Conservation (phyloP, 352 stramenopile genomes). For the Globisporangium nunn region DNA sequence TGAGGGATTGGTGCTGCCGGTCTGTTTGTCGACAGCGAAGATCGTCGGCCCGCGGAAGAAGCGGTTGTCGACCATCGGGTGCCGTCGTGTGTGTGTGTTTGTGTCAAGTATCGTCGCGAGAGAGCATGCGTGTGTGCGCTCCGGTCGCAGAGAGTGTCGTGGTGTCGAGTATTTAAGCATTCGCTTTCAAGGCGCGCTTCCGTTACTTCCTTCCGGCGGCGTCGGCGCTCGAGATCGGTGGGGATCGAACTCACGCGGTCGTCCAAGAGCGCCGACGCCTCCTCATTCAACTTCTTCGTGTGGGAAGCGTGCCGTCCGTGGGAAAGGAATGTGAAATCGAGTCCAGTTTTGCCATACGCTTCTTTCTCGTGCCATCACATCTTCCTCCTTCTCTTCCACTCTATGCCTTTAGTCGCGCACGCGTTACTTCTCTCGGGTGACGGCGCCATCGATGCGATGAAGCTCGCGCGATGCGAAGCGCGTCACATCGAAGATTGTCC, state of each 20-base stretch:
- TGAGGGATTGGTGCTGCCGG: neutral
- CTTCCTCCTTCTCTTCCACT: neutral
- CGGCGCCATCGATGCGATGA: no score
- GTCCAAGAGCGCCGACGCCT: neutral
- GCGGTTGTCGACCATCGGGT: neutral
- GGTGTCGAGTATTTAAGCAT: neutral
- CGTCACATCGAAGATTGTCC: no score
- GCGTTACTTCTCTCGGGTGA: no score
- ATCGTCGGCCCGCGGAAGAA: neutral
- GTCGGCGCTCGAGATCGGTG: neutral
- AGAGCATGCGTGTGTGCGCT: neutral
- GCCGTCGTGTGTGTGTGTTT: neutral
- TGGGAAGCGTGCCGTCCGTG: neutral
- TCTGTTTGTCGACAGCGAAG: neutral
- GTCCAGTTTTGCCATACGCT: neutral
- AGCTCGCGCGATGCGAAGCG: no score
- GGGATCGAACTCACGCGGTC: constrained; percentile 2
- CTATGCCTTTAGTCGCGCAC: no score
- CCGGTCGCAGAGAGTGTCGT: constrained; percentile 2
- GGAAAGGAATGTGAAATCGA: neutral
- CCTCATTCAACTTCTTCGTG: neutral
- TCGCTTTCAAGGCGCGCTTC: neutral
- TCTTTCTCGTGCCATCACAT: neutral
- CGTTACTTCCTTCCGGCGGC: neutral
- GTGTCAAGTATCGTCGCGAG: neutral